These are phyloP conservation scores for Lophiostoma macrostomum DNA, from an alignment of 495 filamentous ascomycete species.

Conservation along the genomic window DNA sequence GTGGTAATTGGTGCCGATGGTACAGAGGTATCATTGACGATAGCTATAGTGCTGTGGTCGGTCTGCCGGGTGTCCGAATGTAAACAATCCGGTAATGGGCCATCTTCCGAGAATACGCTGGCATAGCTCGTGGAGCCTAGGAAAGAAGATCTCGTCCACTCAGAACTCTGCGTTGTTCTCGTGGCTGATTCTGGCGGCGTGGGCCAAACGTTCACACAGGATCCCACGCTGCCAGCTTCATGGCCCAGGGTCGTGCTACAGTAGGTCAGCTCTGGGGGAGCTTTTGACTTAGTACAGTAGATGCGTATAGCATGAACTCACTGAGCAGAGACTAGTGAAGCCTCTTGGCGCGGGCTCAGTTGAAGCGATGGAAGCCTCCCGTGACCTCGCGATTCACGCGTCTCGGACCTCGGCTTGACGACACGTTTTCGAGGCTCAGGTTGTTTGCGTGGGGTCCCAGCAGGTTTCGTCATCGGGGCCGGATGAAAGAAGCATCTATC, in stretches of 20 bases:
- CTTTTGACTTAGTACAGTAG: too few relatives aligned
- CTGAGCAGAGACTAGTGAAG: too few relatives aligned
- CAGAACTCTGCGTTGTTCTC: conserved; percentile 1
- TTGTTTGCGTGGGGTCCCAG: conserved; percentile 24
- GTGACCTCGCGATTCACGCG: conserved; percentile 19
- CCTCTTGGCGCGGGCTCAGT: conserved; percentile 4
- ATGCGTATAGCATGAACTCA: too few relatives aligned
- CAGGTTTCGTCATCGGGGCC: conserved; percentile 26
- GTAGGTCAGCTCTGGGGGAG: too few relatives aligned
- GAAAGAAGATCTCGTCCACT: conserved; percentile 12
- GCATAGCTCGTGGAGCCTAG: conserved; percentile 31
- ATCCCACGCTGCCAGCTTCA: neutral
- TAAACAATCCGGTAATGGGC: conserved; percentile 20
- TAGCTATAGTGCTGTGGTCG: conserved; percentile 6
- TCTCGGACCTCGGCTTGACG: conserved; percentile 13
- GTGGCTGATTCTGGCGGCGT: conserved; percentile 14
- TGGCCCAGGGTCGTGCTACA: conserved; percentile 3
- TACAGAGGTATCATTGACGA: too few relatives aligned
- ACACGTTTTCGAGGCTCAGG: conserved; percentile 20
- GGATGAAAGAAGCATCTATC: conserved; percentile 31
- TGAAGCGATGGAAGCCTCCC: neutral
- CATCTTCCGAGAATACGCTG: conserved; percentile 21
- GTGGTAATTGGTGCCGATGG: too few relatives aligned
- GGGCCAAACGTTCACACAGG: conserved; percentile 1
- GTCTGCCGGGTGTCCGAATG: conserved; percentile 8